These are phyloP conservation scores for Roridomyces roridus DNA, from an alignment of 768 basidiomycete genomes.

Conservation along the genomic window DNA sequence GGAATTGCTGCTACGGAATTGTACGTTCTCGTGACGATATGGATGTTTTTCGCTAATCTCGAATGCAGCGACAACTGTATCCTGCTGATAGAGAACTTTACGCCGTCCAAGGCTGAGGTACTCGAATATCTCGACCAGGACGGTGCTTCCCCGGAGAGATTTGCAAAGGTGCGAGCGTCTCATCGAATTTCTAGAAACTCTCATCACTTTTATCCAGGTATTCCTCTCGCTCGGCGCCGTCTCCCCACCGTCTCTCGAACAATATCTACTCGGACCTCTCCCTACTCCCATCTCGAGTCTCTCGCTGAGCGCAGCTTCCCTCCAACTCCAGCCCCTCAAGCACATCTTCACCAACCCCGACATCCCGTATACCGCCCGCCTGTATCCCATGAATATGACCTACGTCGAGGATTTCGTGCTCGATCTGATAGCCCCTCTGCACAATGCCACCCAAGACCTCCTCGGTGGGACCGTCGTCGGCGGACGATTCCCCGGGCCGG, in stretches of 20 bases:
- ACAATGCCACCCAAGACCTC: constrained; percentile 20
- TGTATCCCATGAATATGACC: constrained; percentile 2
- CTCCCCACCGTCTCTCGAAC: constrained; percentile 12
- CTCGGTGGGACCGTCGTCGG: constrained; percentile 14
- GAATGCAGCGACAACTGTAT: constrained; percentile 18
- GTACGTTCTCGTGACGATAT: not conserved
- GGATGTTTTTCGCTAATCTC: not conserved
- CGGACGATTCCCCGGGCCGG: not conserved
- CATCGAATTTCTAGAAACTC: no score
- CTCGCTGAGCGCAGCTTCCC: not conserved
- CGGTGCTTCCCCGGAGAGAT: constrained; percentile 6
- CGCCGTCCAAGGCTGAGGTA: constrained; percentile 20
- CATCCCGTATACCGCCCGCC: constrained; percentile 19
- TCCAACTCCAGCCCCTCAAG: constrained; percentile 16
- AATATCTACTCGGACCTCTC: constrained; percentile 24
- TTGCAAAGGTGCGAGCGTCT: not conserved
- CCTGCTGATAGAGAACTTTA: constrained; percentile 20
- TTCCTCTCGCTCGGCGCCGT: constrained; percentile 13
- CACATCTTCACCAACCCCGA: constrained; percentile 25
- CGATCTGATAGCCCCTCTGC: constrained; percentile 5
- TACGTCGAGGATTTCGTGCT: constrained; percentile 3
- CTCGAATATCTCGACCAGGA: constrained; percentile 19
- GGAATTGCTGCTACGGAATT: constrained; percentile 17
- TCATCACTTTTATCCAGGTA: constrained; percentile 1
- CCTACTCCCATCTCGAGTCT: constrained; percentile 18